Conservation (phyloP, 441 rosid genomes). For the Geranium incanum region DNA sequence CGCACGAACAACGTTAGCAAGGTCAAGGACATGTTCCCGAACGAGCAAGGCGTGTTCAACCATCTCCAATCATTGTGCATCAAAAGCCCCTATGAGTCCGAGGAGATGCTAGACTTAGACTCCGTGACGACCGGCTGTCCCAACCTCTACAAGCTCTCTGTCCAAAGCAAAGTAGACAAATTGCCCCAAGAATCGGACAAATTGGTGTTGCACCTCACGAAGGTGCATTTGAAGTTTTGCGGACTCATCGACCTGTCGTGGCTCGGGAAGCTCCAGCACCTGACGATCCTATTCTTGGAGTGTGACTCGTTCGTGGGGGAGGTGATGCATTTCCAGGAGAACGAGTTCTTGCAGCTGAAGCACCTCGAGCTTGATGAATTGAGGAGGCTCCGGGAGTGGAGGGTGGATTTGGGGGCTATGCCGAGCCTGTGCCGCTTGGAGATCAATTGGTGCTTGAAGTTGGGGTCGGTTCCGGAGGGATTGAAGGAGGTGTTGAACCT, state of each 20-base stretch:
- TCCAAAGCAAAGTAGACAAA: neutral
- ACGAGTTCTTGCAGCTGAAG: neutral
- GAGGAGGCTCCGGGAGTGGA: neutral
- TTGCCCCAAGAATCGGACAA: neutral
- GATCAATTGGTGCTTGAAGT: neutral
- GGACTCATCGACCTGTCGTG: neutral
- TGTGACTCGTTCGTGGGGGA: neutral
- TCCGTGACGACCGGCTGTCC: neutral
- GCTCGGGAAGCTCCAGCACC: neutral
- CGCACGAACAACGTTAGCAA: neutral
- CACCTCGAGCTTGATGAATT: neutral
- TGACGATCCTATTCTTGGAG: neutral
- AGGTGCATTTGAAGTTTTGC: neutral
- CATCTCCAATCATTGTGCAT: neutral
- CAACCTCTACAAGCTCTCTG: neutral
- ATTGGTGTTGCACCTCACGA: neutral
- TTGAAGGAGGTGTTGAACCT: neutral
- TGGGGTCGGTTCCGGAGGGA: neutral
- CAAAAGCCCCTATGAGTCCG: neutral
- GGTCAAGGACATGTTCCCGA: neutral
- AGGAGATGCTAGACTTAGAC: neutral
- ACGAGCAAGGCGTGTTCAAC: neutral
- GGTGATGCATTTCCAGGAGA: neutral
- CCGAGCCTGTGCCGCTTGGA: constrained; percentile 2
- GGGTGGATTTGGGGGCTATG: neutral